phyloP scores from a whole-genome alignment of 2,329 filamentous ascomycete genomes.

The Aspergillus amoenus region DNA sequence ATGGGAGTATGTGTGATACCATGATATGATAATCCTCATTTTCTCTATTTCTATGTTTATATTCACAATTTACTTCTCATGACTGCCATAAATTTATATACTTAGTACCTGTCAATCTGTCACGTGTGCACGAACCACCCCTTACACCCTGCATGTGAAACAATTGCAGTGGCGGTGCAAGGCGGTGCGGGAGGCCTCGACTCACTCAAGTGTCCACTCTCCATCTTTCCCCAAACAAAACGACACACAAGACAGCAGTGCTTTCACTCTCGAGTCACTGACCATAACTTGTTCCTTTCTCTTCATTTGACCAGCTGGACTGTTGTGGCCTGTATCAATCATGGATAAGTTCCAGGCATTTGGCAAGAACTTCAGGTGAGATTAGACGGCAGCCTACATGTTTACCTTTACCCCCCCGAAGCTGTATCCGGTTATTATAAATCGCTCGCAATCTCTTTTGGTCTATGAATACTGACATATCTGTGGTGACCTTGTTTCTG shows the following conservation, averaged over 20 bases:
- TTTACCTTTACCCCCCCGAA: slow-evolving; percentile 3
- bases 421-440: neutral
- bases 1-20: slow-evolving; percentile 3
- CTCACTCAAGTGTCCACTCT: neutral
- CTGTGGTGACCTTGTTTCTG: slow-evolving; percentile 43
- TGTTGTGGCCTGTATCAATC: slow-evolving; percentile 34
- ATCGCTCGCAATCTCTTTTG: slow-evolving; percentile 16
- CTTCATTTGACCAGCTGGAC: neutral
- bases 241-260: slow-evolving; percentile 1
- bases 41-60: neutral
- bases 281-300: neutral
- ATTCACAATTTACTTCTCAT: neutral
- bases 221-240: slow-evolving; percentile 4
- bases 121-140: neutral
- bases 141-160: slow-evolving; percentile 11
- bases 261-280: neutral
- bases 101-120: neutral
- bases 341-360: slow-evolving; percentile 72
- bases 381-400: slow-evolving; percentile 17
- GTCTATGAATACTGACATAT: slow-evolving; percentile 25
- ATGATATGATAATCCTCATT: neutral
- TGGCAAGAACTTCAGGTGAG: slow-evolving; percentile 69
- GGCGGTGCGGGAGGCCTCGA: slow-evolving; percentile 11
- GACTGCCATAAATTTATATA: neutral
- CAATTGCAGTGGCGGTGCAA: slow-evolving; percentile 31